Conservation (phyloP, 495 filamentous ascomycete species). For the Penicillium riverlandense region DNA sequence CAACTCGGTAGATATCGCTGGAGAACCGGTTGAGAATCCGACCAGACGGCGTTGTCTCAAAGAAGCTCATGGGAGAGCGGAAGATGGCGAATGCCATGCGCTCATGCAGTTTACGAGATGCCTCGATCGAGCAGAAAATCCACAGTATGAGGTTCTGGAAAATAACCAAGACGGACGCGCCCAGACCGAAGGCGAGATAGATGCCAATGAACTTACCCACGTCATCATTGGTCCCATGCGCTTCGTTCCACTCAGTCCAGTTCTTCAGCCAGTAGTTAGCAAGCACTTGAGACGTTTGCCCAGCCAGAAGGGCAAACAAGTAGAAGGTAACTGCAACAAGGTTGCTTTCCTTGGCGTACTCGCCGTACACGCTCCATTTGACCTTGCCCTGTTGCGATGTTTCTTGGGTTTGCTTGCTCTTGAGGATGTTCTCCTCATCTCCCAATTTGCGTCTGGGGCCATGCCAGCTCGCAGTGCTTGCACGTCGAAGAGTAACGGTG, state of each 20-base stretch:
- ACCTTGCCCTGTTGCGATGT: conserved; percentile 89
- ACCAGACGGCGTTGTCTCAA: conserved; percentile 96
- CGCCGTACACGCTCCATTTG: conserved; percentile 83
- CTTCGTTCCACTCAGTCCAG: conserved; percentile 76
- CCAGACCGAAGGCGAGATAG: conserved; percentile 90
- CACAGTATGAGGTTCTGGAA: conserved; percentile 91
- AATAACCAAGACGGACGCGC: conserved; percentile 78
- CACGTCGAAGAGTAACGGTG: conserved; percentile 71
- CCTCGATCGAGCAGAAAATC: conserved; percentile 99
- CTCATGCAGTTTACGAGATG: conserved; percentile 93
- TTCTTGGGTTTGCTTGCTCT: conserved; percentile 82
- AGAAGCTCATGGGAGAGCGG: conserved; percentile 97
- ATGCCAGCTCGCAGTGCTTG: conserved; percentile 84
- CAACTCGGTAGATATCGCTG: conserved; percentile 92
- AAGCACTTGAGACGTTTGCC: conserved; percentile 72
- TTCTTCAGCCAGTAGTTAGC: conserved; percentile 90
- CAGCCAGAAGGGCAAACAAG: conserved; percentile 63
- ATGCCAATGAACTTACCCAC: conserved; percentile 88
- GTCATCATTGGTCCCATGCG: conserved; percentile 57
- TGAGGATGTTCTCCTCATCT: conserved; percentile 75
- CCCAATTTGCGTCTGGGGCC: conserved; percentile 73
- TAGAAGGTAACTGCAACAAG: conserved; percentile 78
- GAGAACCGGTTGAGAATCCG: conserved; percentile 96
- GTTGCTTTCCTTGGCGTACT: conserved; percentile 94
- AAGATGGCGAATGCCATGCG: conserved; percentile 98